Conservation (phyloP, 805 yeast genomes). For the Candida glaebosa region DNA sequence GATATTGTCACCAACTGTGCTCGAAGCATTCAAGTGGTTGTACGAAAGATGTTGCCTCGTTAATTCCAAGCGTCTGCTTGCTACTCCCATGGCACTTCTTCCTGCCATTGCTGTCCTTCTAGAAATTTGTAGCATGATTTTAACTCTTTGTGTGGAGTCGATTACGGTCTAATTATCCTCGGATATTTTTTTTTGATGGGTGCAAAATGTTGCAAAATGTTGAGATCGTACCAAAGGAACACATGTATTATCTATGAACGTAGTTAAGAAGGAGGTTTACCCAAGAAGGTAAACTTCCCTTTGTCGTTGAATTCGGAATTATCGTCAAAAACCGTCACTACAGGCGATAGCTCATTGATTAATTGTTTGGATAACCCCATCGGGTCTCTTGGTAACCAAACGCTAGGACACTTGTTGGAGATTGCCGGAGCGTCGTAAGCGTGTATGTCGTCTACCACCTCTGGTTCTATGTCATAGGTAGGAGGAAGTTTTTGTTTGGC, state of each 20-base stretch:
- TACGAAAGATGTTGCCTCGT: background rate
- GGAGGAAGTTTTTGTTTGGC: slow-evolving; percentile 35
- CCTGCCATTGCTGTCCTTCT: background rate
- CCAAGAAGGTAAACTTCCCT: slow-evolving; percentile 30
- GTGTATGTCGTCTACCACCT: slow-evolving; percentile 45
- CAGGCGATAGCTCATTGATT: slow-evolving; percentile 51
- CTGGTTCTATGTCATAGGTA: slow-evolving; percentile 31
- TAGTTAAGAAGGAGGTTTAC: slow-evolving; percentile 20
- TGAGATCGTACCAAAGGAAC: no score
- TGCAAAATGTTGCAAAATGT: no score
- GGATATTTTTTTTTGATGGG: background rate
- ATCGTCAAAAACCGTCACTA: slow-evolving; percentile 63
- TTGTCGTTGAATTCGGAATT: slow-evolving; percentile 51
- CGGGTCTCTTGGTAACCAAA: slow-evolving; percentile 92
- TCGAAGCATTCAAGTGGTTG: background rate
- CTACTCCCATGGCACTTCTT: background rate
- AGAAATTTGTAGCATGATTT: background rate
- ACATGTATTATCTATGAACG: no score
- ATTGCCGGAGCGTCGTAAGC: slow-evolving; percentile 81
- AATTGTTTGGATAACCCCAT: slow-evolving; percentile 71
- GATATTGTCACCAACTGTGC: background rate
- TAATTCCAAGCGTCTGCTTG: background rate
- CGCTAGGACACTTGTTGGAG: slow-evolving; percentile 60
- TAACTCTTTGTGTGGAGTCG: background rate
- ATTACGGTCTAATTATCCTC: background rate